Base-by-base conservation (phyloP, 495 filamentous ascomycete species). In the Umbilicaria muhlenbergii region DNA sequence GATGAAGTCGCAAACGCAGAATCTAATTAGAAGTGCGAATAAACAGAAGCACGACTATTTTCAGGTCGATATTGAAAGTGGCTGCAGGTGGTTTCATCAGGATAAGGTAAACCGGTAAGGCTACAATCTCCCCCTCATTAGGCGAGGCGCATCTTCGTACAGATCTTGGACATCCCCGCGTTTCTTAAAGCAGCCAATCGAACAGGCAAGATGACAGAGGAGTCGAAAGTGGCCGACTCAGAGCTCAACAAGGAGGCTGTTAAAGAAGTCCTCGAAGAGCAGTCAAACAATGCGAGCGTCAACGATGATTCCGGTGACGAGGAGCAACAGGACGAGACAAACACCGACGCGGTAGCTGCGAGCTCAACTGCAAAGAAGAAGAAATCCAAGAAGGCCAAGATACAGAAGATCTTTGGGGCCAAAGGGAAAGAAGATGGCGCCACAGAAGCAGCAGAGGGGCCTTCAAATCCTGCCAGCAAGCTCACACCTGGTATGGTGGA, bases 401-500 rank as follows among this genome's bases (percentile, higher is more conserved):
- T 59, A 31, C 54, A 59, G 47, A 53, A 48, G 24, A 51, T 46
- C 2, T 39, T 51, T 8, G 46, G 48, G 17, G 51, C 44, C 31
- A 59, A 51, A 31, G 47, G 34, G 36, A 49, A 41, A 43, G 32
- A 48, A 1, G 45, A 43, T 49, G 47, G 45, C 46, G 41, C 45
- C 38, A 41, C 46, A n/a, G 41, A 45, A 34, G 33, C 12, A 13
- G 34, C 50, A 18, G 34, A 39, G 6, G 57, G 58, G 34, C 44
- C 56, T 39, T 51, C 59, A 28, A 57, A 60, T 37, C 49, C 49
- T 34, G 48, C 55, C 32, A 62, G 59, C 43, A 68, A 61, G 45
- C 45, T 74, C 18, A 60, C 65, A 28, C 44, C 58, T 19, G 61
- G 65, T 31, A 58, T 66, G 53, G 61, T 65, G 32, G 62, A 71